Evolutionary conservation across 257 asterid genomes (phyloP).

Genomic region (Verbena officinalis): DNA sequence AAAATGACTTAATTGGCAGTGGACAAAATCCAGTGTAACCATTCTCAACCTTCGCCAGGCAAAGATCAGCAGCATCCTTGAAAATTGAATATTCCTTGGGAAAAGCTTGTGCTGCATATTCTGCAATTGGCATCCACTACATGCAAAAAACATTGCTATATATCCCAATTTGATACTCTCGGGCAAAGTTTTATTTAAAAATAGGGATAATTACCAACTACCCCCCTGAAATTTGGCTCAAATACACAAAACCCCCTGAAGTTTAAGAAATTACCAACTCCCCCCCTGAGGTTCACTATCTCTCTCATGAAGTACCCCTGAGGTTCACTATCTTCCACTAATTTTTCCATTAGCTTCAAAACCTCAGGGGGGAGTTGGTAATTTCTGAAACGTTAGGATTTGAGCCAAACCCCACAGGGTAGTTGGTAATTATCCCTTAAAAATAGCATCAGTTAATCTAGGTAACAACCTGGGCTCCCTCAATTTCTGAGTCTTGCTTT

Average conservation of each 20-base stretch:
- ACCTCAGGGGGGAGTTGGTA: too few relatives aligned
- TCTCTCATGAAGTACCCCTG: too few relatives aligned
- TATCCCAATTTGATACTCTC: too few relatives aligned
- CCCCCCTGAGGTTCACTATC: too few relatives aligned
- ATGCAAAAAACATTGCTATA: background rate
- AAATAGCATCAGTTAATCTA: background rate
- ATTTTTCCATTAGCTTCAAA: too few relatives aligned
- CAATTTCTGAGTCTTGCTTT: constrained; percentile 76
- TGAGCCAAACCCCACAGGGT: background rate
- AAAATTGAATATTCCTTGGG: constrained; percentile 43
- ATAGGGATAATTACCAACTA: too few relatives aligned
- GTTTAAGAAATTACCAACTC: too few relatives aligned
- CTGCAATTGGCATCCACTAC: constrained; percentile 81
- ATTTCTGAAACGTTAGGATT: too few relatives aligned
- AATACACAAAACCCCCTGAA: too few relatives aligned
- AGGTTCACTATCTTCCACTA: too few relatives aligned
- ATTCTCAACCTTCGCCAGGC: constrained; percentile 51
- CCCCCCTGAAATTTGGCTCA: too few relatives aligned
- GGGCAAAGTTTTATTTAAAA: too few relatives aligned
- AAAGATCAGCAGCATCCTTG: constrained; percentile 57
- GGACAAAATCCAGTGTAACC: constrained; percentile 59
- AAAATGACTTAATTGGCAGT: constrained; percentile 42
- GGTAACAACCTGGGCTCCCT: constrained; percentile 65
- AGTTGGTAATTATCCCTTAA: background rate
- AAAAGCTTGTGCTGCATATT: constrained; percentile 56